Evolutionary conservation across 768 basidiomycete species (phyloP).

Genomic region (Boletus huronensis): DNA sequence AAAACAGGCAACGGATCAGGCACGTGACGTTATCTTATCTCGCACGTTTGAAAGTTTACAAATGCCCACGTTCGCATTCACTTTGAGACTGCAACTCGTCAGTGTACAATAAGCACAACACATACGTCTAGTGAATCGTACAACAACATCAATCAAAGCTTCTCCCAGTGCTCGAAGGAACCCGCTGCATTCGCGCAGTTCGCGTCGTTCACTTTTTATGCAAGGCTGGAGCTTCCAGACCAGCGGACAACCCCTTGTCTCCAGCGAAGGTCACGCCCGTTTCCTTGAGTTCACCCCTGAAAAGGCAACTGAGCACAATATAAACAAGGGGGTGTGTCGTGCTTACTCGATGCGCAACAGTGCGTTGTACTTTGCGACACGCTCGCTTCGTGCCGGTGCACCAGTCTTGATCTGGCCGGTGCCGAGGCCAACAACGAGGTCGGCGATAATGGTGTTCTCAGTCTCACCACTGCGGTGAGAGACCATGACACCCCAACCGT

Average conservation of each 20-base stretch:
- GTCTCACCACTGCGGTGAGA: constrained; percentile 99
- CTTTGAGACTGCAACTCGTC: constrained; percentile 18
- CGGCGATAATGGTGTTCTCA: constrained; percentile 94
- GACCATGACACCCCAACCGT: constrained; percentile 99
- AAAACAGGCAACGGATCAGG: constrained; percentile 11
- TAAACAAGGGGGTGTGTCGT: neutral
- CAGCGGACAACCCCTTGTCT: constrained; percentile 74
- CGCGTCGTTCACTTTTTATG: constrained; percentile 51
- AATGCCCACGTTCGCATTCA: constrained; percentile 14
- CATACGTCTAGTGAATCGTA: constrained; percentile 29
- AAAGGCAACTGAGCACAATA: constrained; percentile 1
- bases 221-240: constrained; percentile 67
- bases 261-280: constrained; percentile 71
- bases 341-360: constrained; percentile 88
- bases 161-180: neutral
- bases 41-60: constrained; percentile 7
- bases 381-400: constrained; percentile 93
- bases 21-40: constrained; percentile 29
- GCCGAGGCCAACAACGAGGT: constrained; percentile 90
- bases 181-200: constrained; percentile 3
- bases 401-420: constrained; percentile 98
- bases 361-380: constrained; percentile 92
- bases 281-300: constrained; percentile 71
- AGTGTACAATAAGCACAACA: constrained; percentile 24
- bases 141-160: constrained; percentile 15